Conservation (phyloP, 768 basidiomycete species). For the Chalciporus piperatus region DNA sequence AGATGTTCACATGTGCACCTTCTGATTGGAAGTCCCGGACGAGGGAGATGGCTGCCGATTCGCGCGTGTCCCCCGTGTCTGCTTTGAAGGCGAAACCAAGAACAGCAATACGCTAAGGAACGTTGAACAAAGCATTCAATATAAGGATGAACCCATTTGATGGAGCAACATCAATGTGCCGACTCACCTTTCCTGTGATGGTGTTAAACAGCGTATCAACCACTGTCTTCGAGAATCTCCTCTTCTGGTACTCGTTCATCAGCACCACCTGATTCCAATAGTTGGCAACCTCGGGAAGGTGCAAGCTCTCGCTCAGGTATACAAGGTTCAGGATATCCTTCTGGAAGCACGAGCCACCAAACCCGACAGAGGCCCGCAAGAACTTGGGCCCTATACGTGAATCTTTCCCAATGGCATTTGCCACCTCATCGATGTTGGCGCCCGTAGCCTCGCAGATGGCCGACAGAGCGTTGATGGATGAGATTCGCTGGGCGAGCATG, state of each 20-base stretch:
- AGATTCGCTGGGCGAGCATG: conserved; percentile 99
- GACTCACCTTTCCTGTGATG: conserved; percentile 83
- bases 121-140: conserved; percentile 5
- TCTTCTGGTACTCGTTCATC: conserved; percentile 99
- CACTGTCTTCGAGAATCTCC: conserved; percentile 91
- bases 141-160: not conserved
- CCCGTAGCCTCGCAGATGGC: conserved; percentile 99
- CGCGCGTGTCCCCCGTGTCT: conserved; percentile 98
- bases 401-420: conserved; percentile 91
- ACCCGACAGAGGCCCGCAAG: conserved; percentile 92
- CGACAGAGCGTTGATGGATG: conserved; percentile 95
- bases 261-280: conserved; percentile 98
- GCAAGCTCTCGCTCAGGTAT: conserved; percentile 91
- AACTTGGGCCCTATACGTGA: conserved; percentile 92
- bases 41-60: conserved; percentile 92
- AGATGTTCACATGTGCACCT: conserved; percentile 81
- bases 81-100: conserved; percentile 99
- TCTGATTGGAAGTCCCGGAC: conserved; percentile 92
- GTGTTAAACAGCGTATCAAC: conserved; percentile 99
- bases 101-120: conserved; percentile 89
- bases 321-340: conserved; percentile 99
- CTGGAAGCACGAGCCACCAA: conserved; percentile 99
- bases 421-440: conserved; percentile 97
- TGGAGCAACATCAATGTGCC: not conserved
- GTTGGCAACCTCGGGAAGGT: conserved; percentile 95